Evolutionary conservation across 1,284 basidiomycete genomes (phyloP).

Genomic region (Caloboletus inedulis): DNA sequence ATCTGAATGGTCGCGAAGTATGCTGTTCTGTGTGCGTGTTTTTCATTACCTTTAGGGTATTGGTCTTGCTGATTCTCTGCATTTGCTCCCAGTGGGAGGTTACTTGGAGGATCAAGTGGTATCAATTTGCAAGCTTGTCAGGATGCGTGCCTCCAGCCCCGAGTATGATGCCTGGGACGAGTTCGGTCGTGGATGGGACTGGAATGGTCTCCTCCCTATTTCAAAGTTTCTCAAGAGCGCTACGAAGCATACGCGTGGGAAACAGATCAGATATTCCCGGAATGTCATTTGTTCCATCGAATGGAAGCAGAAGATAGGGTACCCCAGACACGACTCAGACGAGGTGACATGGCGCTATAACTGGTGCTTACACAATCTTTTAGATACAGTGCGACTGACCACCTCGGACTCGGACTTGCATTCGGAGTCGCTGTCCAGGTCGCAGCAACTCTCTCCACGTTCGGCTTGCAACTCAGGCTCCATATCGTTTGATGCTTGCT

Average conservation of each 20-base stretch:
- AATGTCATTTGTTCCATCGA: too few relatives aligned
- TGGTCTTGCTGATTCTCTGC: not conserved
- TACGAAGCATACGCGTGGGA: slow-evolving; percentile 12
- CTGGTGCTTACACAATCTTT: too few relatives aligned
- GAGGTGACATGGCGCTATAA: too few relatives aligned
- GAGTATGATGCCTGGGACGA: slow-evolving; percentile 21
- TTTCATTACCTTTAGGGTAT: not conserved
- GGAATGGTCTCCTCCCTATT: slow-evolving; percentile 18
- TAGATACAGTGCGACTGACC: too few relatives aligned
- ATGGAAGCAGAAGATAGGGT: too few relatives aligned
- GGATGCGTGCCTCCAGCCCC: slow-evolving; percentile 18
- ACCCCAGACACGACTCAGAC: too few relatives aligned
- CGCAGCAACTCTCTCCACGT: too few relatives aligned
- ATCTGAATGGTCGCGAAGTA: slow-evolving; percentile 6
- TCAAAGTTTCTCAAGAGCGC: slow-evolving; percentile 18
- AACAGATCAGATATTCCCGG: slow-evolving; percentile 20
- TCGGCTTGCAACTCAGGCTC: too few relatives aligned
- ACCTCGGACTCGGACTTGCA: too few relatives aligned
- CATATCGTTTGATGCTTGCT: too few relatives aligned
- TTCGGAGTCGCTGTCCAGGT: too few relatives aligned
- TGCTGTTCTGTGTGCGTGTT: slow-evolving; percentile 4
- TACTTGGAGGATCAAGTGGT: slow-evolving; percentile 22
- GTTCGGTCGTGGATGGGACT: slow-evolving; percentile 20
- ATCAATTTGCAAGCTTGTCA: slow-evolving; percentile 20
- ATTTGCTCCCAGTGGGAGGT: slow-evolving; percentile 11